These are phyloP conservation scores for Barnettozyma sp. DNA, from an alignment of 805 yeast species.

Conservation along the genomic window DNA sequence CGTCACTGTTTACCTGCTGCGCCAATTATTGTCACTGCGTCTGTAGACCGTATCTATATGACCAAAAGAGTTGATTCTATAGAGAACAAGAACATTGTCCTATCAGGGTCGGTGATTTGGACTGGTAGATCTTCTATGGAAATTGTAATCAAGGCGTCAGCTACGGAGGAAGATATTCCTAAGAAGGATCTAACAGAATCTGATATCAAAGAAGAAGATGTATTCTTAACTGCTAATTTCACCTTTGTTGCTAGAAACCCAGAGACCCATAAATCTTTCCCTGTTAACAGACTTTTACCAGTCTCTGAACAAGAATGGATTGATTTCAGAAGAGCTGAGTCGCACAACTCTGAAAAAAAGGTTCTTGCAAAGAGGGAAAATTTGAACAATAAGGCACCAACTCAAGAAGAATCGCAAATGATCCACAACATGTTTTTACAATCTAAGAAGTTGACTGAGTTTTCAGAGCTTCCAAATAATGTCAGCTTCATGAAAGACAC, in stretches of 20 bases:
- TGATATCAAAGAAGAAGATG: slow-evolving; percentile 55
- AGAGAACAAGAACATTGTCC: slow-evolving; percentile 62
- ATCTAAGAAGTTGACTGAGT: slow-evolving; percentile 32
- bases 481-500: slow-evolving; percentile 68
- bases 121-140: slow-evolving; percentile 96
- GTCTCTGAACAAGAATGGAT: slow-evolving; percentile 69
- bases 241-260: slow-evolving; percentile 96
- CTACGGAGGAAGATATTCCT: slow-evolving; percentile 46
- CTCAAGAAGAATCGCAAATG: slow-evolving; percentile 64
- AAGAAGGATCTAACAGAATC: slow-evolving; percentile 50
- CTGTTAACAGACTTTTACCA: slow-evolving; percentile 77
- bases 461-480: slow-evolving; percentile 38
- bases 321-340: slow-evolving; percentile 83
- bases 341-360: slow-evolving; percentile 82
- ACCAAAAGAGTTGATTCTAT: slow-evolving; percentile 78
- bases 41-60: slow-evolving; percentile 87
- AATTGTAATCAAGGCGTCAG: slow-evolving; percentile 82
- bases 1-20: slow-evolving; percentile 92
- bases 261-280: slow-evolving; percentile 80
- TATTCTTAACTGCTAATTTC: slow-evolving; percentile 83
- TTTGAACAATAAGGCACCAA: slow-evolving; percentile 60
- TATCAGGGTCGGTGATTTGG: slow-evolving; percentile 92
- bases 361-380: slow-evolving; percentile 60
- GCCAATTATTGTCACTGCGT: slow-evolving; percentile 93
- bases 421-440: slow-evolving; percentile 73